phyloP scores from a whole-genome alignment of 1,284 basidiomycete genomes.

The Rhodotorula sp. region DNA sequence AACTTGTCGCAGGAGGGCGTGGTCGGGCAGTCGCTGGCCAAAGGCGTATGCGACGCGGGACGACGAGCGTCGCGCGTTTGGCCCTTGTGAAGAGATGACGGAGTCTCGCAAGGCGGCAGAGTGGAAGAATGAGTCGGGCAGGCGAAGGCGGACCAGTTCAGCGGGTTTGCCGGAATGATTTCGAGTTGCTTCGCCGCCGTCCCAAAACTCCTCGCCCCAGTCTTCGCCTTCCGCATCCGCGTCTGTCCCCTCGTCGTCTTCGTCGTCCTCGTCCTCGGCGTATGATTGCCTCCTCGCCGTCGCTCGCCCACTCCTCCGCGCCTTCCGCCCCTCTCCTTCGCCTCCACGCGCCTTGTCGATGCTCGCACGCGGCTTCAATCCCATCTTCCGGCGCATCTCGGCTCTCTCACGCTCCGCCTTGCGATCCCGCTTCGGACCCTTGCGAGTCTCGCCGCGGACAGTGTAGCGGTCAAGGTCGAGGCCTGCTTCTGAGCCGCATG shows the following conservation, averaged over 20 bases:
- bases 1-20: neutral
- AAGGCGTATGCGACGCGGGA: slow-evolving; percentile 33
- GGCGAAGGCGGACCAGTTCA: slow-evolving; percentile 13
- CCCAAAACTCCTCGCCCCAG: slow-evolving; percentile 1
- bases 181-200: neutral
- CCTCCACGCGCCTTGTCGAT: slow-evolving; percentile 7
- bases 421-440: slow-evolving; percentile 29
- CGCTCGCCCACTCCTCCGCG: neutral
- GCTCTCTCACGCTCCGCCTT: slow-evolving; percentile 21
- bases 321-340: neutral
- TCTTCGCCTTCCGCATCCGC: neutral
- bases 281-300: neutral
- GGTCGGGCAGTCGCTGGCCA: slow-evolving; percentile 29
- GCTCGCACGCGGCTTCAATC: slow-evolving; percentile 15
- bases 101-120: slow-evolving; percentile 27
- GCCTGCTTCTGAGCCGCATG: too few species aligned
- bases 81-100: slow-evolving; percentile 16
- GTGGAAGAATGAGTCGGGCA: slow-evolving; percentile 33
- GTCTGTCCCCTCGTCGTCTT: neutral
- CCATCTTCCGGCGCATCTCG: slow-evolving; percentile 11
- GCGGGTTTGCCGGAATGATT: neutral
- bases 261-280: neutral
- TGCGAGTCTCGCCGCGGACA: slow-evolving; percentile 11
- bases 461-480: slow-evolving; percentile 8
- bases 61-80: slow-evolving; percentile 15